A percentile compares a stretch with the other conserved stretches of the same genome.
Conservation (phyloP, 2,329 filamentous ascomycete species). For the Verruconis gallopava region DNA sequence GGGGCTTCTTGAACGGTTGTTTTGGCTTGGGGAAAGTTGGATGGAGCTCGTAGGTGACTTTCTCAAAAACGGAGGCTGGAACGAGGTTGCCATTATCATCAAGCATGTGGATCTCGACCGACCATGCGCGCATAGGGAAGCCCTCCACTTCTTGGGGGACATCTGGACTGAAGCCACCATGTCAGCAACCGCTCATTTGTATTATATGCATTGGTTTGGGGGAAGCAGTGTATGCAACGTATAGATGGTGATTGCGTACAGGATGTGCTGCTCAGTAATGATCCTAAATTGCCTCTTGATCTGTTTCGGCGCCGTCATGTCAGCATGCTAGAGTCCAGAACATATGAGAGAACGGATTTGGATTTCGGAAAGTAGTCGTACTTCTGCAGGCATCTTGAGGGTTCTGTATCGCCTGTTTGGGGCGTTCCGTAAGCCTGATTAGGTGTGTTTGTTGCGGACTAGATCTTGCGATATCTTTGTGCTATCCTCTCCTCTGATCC, state of each 20-base stretch:
- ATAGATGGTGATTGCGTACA: conserved; percentile 53
- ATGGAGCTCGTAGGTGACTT: conserved; percentile 85
- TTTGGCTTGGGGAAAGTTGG: conserved; percentile 80
- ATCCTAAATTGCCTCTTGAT: conserved; percentile 82
- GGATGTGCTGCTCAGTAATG: conserved; percentile 79
- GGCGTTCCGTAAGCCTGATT: too few relatives aligned
- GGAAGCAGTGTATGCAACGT: too few relatives aligned
- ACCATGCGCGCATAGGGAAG: conserved; percentile 89
- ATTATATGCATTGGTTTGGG: conserved; percentile 8
- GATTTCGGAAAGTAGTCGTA: neutral
- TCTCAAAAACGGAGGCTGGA: conserved; percentile 75
- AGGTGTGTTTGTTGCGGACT: too few relatives aligned
- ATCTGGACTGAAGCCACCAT: conserved; percentile 44
- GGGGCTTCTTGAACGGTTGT: conserved; percentile 73
- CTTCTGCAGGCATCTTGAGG: neutral
- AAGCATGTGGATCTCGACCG: conserved; percentile 69
- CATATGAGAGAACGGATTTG: too few relatives aligned
- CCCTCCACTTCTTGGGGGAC: conserved; percentile 73
- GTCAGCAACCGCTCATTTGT: too few relatives aligned
- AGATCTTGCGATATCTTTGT: too few relatives aligned
- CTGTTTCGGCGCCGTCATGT: conserved; percentile 27
- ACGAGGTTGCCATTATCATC: conserved; percentile 79
- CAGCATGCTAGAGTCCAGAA: too few relatives aligned
- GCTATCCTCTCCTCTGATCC: too few relatives aligned
- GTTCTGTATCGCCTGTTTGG: too few relatives aligned